These are phyloP conservation scores for Ochromonas danica DNA, from an alignment of 108 stramenopile genomes.

Conservation along the genomic window DNA sequence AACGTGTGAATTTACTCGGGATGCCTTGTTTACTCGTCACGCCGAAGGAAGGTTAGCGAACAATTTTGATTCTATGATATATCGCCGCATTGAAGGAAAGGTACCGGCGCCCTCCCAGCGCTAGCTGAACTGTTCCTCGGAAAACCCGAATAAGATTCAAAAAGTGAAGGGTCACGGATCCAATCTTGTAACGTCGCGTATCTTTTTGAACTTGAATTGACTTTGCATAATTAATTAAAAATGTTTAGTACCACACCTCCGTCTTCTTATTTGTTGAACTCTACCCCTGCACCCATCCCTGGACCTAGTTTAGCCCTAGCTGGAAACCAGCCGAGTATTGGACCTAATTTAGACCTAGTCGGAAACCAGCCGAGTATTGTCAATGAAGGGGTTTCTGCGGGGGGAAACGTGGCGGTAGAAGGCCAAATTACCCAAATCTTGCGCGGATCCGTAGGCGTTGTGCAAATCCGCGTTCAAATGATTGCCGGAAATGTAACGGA, in stretches of 20 bases:
- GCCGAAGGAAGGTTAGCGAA: constrained; percentile 13
- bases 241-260: constrained; percentile 15
- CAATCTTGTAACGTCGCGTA: constrained; percentile 15
- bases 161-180: constrained; percentile 14
- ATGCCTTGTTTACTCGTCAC: constrained; percentile 15
- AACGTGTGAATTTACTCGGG: constrained; percentile 15
- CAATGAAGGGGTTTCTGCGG: constrained; percentile 13
- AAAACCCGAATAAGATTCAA: constrained; percentile 17
- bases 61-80: constrained; percentile 17
- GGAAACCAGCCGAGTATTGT: constrained; percentile 14
- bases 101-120: constrained; percentile 11
- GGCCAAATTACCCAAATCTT: constrained; percentile 15
- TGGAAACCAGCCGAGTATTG: constrained; percentile 14
- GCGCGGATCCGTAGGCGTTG: constrained; percentile 12
- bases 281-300: constrained; percentile 12
- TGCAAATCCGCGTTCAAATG: constrained; percentile 15
- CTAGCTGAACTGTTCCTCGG: constrained; percentile 13
- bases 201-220: constrained; percentile 17
- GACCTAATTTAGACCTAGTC: constrained; percentile 15
- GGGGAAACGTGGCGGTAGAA: constrained; percentile 13
- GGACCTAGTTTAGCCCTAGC: constrained; percentile 13
- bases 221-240: constrained; percentile 18
- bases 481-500: constrained; percentile 15
- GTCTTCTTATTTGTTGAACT: constrained; percentile 17
- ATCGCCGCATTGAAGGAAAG: constrained; percentile 14